Evolutionary conservation across 495 filamentous ascomycete genomes (phyloP).

Genomic region (Haplographium delicatum): DNA sequence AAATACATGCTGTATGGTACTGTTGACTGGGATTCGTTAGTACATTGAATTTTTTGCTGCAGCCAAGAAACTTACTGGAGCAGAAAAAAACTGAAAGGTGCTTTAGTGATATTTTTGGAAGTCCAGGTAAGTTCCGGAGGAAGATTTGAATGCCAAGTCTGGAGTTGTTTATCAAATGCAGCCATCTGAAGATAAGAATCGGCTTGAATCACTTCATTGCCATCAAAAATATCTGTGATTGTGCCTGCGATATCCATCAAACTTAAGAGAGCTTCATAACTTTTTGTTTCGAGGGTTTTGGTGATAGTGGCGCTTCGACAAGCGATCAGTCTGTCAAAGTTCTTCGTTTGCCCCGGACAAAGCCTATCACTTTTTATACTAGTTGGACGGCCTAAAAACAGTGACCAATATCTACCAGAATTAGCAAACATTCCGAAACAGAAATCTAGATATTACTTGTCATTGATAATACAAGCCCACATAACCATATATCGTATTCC

Average conservation of each 20-base stretch:
- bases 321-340: slow-evolving; percentile 31
- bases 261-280: slow-evolving; percentile 41
- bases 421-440: not conserved
- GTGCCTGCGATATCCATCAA: slow-evolving; percentile 46
- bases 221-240: slow-evolving; percentile 37
- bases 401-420: slow-evolving; percentile 33
- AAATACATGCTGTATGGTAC: slow-evolving; percentile 44
- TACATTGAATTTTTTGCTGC: too few relatives aligned
- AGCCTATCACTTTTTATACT: slow-evolving; percentile 46
- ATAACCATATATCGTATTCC: slow-evolving; percentile 41
- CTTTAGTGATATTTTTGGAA: slow-evolving; percentile 40
- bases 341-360: slow-evolving; percentile 35
- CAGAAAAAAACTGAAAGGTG: slow-evolving; percentile 45
- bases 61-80: too few relatives aligned
- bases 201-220: slow-evolving; percentile 31
- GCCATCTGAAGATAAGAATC: slow-evolving; percentile 39
- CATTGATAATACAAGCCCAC: slow-evolving; percentile 44
- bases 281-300: slow-evolving; percentile 35
- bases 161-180: slow-evolving; percentile 42
- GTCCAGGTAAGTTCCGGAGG: slow-evolving; percentile 43
- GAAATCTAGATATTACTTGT: slow-evolving; percentile 28
- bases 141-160: slow-evolving; percentile 44
- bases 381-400: slow-evolving; percentile 46
- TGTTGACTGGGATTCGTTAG: too few relatives aligned
- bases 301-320: slow-evolving; percentile 25